These are phyloP conservation scores for Pseudogymnoascus sp. DNA, from an alignment of 2,329 filamentous ascomycete genomes.

Conservation along the genomic window DNA sequence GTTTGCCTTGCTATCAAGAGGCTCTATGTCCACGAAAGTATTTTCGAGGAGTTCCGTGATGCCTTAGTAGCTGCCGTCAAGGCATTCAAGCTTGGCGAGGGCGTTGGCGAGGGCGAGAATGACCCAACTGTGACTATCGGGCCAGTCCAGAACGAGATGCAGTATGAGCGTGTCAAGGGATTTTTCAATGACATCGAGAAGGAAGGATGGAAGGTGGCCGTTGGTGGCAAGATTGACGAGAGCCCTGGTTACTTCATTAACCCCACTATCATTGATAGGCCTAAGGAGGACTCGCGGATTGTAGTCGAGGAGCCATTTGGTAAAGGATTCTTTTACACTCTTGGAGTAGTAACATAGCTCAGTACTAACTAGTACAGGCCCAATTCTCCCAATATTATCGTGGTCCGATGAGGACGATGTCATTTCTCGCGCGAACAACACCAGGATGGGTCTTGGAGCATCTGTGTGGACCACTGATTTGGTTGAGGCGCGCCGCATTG, in stretches of 20 bases:
- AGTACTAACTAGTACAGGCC: slow-evolving; percentile 34
- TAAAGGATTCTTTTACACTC: not conserved
- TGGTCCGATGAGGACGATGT: slow-evolving; percentile 55
- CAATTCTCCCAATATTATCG: slow-evolving; percentile 52
- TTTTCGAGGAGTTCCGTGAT: slow-evolving; percentile 47
- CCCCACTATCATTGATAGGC: slow-evolving; percentile 49
- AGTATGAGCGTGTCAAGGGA: slow-evolving; percentile 49
- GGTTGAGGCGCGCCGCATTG: slow-evolving; percentile 42
- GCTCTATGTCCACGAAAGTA: slow-evolving; percentile 50
- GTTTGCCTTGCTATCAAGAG: slow-evolving; percentile 49
- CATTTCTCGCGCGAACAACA: slow-evolving; percentile 45
- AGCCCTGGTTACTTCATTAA: slow-evolving; percentile 43
- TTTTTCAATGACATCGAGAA: slow-evolving; percentile 46
- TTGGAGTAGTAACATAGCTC: not conserved
- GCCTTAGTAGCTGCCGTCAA: slow-evolving; percentile 40
- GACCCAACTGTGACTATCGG: slow-evolving; percentile 33
- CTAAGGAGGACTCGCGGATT: slow-evolving; percentile 44
- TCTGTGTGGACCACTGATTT: slow-evolving; percentile 50
- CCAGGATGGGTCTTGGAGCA: slow-evolving; percentile 44
- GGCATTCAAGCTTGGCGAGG: slow-evolving; percentile 38
- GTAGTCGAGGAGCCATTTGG: slow-evolving; percentile 52
- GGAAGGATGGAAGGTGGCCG: slow-evolving; percentile 41
- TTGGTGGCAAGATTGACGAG: slow-evolving; percentile 26
- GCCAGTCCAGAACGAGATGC: slow-evolving; percentile 54
- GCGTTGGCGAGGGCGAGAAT: slow-evolving; percentile 32